phyloP scores from a whole-genome alignment of 208 protist genomes.

The Wallacemonas sp. region DNA sequence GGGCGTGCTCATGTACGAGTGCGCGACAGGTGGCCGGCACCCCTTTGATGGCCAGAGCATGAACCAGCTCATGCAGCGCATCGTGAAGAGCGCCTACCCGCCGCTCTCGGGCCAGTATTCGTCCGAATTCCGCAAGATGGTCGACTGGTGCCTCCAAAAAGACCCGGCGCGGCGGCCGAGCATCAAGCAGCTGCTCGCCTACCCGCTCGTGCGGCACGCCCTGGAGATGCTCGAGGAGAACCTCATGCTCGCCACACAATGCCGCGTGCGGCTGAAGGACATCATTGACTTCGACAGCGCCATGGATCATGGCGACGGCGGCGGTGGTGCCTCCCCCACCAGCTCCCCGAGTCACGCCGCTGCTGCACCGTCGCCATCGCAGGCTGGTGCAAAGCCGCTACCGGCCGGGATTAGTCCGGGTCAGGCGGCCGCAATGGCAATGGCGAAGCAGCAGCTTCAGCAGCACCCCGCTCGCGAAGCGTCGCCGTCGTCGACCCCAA shows the following conservation, averaged over 20 bases:
- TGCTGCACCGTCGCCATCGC: not conserved
- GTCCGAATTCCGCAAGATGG: constrained; percentile 81
- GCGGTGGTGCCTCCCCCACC: constrained; percentile 6
- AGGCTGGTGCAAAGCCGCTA: constrained; percentile 11
- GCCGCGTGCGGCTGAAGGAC: constrained; percentile 80
- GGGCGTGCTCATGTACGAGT: constrained; percentile 89
- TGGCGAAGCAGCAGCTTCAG: constrained; percentile 40
- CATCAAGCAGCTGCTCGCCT: constrained; percentile 75
- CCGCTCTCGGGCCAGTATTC: constrained; percentile 87
- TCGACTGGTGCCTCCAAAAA: constrained; percentile 89
- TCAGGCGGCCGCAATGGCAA: constrained; percentile 73
- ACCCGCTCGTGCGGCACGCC: constrained; percentile 67
- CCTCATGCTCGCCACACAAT: constrained; percentile 90
- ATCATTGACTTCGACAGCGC: constrained; percentile 84
- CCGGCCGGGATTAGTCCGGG: constrained; percentile 62
- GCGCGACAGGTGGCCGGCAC: constrained; percentile 79
- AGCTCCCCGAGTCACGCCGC: no score
- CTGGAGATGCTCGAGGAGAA: constrained; percentile 86
- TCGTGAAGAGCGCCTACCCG: constrained; percentile 82
- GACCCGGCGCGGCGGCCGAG: constrained; percentile 71
- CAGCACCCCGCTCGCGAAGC: not conserved
- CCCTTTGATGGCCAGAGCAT: constrained; percentile 94
- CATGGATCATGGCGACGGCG: constrained; percentile 28
- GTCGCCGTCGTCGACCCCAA: constrained; percentile 12
- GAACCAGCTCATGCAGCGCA: constrained; percentile 93